Percentiles rank a stretch among this genome's conserved stretches.
These are phyloP conservation scores for Tuber microsphaerosporum DNA, from an alignment of 495 filamentous ascomycete genomes.

Conservation along the genomic window DNA sequence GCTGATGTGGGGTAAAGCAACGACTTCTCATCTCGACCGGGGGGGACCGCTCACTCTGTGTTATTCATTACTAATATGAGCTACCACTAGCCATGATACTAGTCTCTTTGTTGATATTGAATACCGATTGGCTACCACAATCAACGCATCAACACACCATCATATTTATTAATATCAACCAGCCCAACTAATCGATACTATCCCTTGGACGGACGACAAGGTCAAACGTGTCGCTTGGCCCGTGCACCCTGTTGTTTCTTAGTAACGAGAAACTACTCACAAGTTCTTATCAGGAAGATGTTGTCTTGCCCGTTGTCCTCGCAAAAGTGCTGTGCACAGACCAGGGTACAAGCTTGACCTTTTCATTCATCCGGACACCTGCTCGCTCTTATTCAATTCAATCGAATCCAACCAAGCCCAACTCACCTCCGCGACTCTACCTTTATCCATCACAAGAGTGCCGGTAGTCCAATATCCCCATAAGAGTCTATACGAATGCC, in stretches of 20 bases:
- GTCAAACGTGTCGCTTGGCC: background rate
- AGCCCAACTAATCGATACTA: background rate
- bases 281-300: background rate
- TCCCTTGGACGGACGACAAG: background rate
- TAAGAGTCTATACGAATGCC: background rate
- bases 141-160: background rate
- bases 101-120: no score
- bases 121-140: background rate
- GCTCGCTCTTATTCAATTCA: no score
- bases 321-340: no score
- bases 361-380: background rate
- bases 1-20: no score
- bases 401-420: no score
- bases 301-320: background rate
- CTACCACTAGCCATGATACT: no score
- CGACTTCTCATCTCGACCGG: no score
- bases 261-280: no score
- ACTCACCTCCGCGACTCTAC: no score
- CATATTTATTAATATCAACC: background rate
- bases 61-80: no score
- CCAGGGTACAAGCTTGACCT: background rate
- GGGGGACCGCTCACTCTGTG: no score
- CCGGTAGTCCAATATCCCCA: background rate
- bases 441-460: background rate
- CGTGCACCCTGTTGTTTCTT: background rate